Base-by-base conservation (phyloP, 106 monocot genomes). In the Platanthera zijinensis region DNA sequence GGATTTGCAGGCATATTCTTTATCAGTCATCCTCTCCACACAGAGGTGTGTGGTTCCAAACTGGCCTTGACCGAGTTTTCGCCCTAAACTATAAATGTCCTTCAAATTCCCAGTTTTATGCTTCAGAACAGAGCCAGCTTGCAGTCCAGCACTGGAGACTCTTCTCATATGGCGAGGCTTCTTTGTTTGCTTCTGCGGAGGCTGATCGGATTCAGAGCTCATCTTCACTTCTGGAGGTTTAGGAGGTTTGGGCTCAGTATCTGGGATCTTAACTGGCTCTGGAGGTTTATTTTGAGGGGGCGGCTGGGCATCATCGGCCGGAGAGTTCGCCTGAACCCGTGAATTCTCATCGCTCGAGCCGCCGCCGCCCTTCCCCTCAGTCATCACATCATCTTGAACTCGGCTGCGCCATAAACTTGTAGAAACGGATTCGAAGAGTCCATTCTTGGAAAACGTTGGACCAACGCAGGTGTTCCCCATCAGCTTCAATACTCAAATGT, bases 391-490 rank as follows among this genome's bases (percentile, higher is more conserved):
- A 17, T 72, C 61, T 10, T 71, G 48, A 8, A 28, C 62, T 71
- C 70, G 68, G 47, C 14, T 39, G 0, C 76, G 45, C 76, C 80
- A 84, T 0, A 84, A 53, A 15, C 51, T 30, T 28, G 72, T 80
- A 12, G 75, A 72, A 49, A 84, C 76, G 8, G 84, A 63, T 48
- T 80, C 63, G 19, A 84, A 80, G 80, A 84, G 79, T 18, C 80
- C 76, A 73, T 80, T 76, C 61, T 84, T 84, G 8, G 72, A 67
- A 18, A 76, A 62, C 63, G 5, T 80, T 1, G 80, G 84, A 18
- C 84, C 84, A 22, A 73, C 76, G 19, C 84, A 84, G n/a, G 80
- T 64, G 70, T 84, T 83, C 32, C 83, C 83, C 83, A 83, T 83
- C 59, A 10, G 73, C 21, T 51, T 46, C 74, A 50, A 19, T 10